phyloP scores from a whole-genome alignment of 2,329 filamentous ascomycete genomes.

The Monosporascus sp. region DNA sequence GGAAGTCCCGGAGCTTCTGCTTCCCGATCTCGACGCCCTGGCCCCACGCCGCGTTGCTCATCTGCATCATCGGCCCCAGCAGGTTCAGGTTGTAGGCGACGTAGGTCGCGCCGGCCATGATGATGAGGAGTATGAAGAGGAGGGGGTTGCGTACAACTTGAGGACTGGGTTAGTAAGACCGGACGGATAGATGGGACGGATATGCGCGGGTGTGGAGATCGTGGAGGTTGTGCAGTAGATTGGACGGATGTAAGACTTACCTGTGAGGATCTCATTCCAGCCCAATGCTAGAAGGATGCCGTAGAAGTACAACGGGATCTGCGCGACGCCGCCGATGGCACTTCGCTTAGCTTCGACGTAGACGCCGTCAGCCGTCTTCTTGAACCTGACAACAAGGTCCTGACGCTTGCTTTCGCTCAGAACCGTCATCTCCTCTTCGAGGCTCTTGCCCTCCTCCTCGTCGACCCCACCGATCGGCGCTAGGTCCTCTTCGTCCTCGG shows the following conservation, averaged over 20 bases:
- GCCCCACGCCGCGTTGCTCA: conserved; percentile 80
- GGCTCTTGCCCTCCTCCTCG: conserved; percentile 86
- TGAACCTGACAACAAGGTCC: conserved; percentile 90
- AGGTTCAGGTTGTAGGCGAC: conserved; percentile 91
- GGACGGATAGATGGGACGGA: too few species aligned
- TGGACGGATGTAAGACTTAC: conserved; percentile 47
- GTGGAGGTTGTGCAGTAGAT: background rate
- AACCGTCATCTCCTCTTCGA: conserved; percentile 96
- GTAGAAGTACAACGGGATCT: conserved; percentile 94
- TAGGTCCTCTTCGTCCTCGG: conserved; percentile 86
- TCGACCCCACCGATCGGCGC: conserved; percentile 88
- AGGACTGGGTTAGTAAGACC: conserved; percentile 6
- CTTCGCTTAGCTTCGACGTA: conserved; percentile 97
- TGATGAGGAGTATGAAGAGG: conserved; percentile 83
- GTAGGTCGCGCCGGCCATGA: conserved; percentile 73
- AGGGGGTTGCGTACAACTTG: conserved; percentile 87
- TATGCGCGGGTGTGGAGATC: too few species aligned
- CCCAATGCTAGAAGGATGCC: conserved; percentile 80
- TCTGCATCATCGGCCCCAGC: conserved; percentile 91
- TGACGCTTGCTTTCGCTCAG: conserved; percentile 84
- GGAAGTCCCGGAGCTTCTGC: conserved; percentile 82
- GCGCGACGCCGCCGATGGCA: conserved; percentile 89
- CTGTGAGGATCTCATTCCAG: conserved; percentile 97
- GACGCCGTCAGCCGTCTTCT: conserved; percentile 95
- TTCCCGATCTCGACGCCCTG: conserved; percentile 91